Evolutionary conservation across 2,329 filamentous ascomycete species (phyloP).

Genomic region (Nigrospora osmanthi): DNA sequence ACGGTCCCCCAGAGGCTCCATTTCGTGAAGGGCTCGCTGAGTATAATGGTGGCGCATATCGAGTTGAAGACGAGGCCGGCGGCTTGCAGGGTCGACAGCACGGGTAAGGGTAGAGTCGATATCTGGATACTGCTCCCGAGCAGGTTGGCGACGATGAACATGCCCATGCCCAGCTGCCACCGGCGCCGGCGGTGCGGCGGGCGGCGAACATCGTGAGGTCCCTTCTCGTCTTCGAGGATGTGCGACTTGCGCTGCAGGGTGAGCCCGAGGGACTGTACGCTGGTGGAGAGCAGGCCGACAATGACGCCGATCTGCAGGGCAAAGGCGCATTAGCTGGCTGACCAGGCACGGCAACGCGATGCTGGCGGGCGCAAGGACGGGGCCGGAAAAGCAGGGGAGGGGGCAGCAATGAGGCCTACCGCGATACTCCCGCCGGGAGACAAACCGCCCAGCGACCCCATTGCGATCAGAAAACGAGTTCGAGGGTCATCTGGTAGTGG

Average conservation of each 20-base stretch:
- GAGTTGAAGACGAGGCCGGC: slow-evolving; percentile 98
- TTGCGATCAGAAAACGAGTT: slow-evolving; percentile 33
- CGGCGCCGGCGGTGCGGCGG: slow-evolving; percentile 83
- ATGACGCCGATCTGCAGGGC: slow-evolving; percentile 71
- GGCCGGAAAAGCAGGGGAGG: neutral
- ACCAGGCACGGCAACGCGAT: neutral
- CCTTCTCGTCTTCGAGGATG: slow-evolving; percentile 93
- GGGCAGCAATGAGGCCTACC: slow-evolving; percentile 44
- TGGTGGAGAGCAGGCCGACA: slow-evolving; percentile 88
- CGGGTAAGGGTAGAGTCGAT: slow-evolving; percentile 86
- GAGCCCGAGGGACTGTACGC: slow-evolving; percentile 87
- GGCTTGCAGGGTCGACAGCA: slow-evolving; percentile 90
- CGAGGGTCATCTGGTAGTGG: slow-evolving; percentile 37
- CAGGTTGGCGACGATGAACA: slow-evolving; percentile 93
- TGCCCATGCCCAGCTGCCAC: slow-evolving; percentile 96
- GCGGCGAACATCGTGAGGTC: slow-evolving; percentile 65
- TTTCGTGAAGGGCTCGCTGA: slow-evolving; percentile 87
- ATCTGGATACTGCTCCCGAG: slow-evolving; percentile 96
- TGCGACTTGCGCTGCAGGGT: slow-evolving; percentile 97
- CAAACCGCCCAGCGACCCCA: slow-evolving; percentile 68
- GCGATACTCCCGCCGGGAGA: slow-evolving; percentile 72
- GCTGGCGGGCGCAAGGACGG: neutral
- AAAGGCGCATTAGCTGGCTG: slow-evolving; percentile 11
- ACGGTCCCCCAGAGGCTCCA: slow-evolving; percentile 89
- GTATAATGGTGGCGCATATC: slow-evolving; percentile 87